Conservation (phyloP, 2,329 filamentous ascomycete genomes). For the Stylonectria norvegica region DNA sequence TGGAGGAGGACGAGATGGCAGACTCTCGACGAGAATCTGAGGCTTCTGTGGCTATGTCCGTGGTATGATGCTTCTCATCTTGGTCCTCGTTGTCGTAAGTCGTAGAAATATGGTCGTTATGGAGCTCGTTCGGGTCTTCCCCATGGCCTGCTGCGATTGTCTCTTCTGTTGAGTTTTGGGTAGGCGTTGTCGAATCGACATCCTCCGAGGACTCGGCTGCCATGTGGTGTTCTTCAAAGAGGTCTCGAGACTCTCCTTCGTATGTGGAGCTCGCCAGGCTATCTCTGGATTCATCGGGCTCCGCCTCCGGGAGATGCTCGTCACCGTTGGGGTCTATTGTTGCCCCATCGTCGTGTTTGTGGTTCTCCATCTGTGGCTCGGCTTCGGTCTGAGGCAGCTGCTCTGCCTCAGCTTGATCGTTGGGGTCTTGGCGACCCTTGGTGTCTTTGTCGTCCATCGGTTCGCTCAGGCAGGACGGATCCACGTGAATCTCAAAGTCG, state of each 20-base stretch:
- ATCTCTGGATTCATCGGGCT: conserved; percentile 5
- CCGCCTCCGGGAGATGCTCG: conserved; percentile 3
- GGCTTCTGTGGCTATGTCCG: conserved; percentile 17
- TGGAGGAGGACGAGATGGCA: conserved; percentile 20
- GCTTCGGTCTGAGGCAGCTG: conserved; percentile 16
- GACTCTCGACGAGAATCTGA: conserved; percentile 22
- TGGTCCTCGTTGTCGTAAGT: background rate
- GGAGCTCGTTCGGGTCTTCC: conserved; percentile 2
- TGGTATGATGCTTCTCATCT: conserved; percentile 12
- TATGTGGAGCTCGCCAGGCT: conserved; percentile 1
- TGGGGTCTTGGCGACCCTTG: conserved; percentile 19
- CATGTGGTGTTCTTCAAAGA: background rate
- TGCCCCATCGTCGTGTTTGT: conserved; percentile 10
- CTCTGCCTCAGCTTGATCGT: conserved; percentile 12
- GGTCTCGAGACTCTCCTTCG: conserved; percentile 2
- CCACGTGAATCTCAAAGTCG: conserved; percentile 49
- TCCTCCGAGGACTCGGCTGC: conserved; percentile 3
- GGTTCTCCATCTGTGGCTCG: conserved; percentile 4
- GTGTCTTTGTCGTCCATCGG: conserved; percentile 37
- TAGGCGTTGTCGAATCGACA: conserved; percentile 3
- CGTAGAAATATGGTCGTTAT: conserved; percentile 3
- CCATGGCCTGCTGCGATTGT: background rate
- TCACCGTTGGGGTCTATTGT: conserved; percentile 8
- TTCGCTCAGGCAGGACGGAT: conserved; percentile 42
- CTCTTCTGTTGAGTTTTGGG: conserved; percentile 6